phyloP scores from a whole-genome alignment of 2,329 filamentous ascomycete genomes.

The Pseudogymnoascus verrucosus region DNA sequence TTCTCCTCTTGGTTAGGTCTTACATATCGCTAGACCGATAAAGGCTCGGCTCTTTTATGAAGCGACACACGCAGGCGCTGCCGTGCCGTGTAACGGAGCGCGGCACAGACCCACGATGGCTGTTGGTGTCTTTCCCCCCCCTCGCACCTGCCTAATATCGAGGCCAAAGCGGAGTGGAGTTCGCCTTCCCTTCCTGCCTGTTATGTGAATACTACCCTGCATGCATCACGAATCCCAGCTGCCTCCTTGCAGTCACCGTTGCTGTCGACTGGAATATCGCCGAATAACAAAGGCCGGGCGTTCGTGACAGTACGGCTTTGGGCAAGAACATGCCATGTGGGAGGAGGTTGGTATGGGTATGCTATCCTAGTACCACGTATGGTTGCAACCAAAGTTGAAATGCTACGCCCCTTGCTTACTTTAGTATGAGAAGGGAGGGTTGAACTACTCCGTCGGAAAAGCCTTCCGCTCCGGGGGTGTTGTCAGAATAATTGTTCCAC shows the following conservation, averaged over 20 bases:
- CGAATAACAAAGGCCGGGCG: not conserved
- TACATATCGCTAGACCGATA: not conserved
- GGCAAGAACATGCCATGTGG: not conserved
- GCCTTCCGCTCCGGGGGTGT: not conserved
- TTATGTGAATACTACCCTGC: not conserved
- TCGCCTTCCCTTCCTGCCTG: not conserved
- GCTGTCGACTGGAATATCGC: not conserved
- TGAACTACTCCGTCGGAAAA: not conserved
- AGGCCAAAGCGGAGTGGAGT: conserved; percentile 5
- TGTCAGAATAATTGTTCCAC: not conserved
- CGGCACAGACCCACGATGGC: not conserved
- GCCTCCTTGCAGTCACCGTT: not conserved
- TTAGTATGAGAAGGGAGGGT: not conserved
- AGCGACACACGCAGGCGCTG: conserved; percentile 1
- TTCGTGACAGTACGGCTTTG: not conserved
- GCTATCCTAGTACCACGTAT: not conserved
- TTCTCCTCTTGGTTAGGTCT: not conserved
- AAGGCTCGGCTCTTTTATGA: not conserved
- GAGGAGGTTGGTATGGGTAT: not conserved
- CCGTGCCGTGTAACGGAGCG: not conserved
- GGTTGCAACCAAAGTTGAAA: not conserved
- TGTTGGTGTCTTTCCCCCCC: not conserved
- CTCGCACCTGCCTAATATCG: conserved; percentile 2
- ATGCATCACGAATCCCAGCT: not conserved
- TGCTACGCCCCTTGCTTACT: not conserved